Evolutionary conservation across 2,329 filamentous ascomycete genomes (phyloP).

Genomic region (Penicillium sp.): DNA sequence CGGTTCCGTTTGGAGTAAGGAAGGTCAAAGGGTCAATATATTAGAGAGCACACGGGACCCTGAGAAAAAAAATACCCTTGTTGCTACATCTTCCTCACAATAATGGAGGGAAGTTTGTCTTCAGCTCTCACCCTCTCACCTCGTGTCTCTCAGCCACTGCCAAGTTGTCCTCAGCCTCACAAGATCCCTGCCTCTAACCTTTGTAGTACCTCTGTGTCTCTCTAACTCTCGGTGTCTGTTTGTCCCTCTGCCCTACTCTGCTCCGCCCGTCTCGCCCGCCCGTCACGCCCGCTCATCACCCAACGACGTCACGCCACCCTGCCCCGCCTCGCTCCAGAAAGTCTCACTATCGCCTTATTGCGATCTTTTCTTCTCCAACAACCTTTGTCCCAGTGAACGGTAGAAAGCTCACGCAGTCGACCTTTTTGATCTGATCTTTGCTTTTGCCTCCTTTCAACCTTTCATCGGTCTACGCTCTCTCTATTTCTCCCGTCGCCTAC

Average conservation of each 20-base stretch:
- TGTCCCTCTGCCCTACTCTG: not conserved
- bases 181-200: slow-evolving; percentile 12
- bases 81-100: not conserved
- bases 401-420: slow-evolving; percentile 21
- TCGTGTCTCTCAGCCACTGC: slow-evolving; percentile 17
- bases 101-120: not conserved
- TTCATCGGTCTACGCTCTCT: slow-evolving; percentile 5
- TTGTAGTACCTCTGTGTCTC: not conserved
- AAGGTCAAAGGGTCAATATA: not conserved
- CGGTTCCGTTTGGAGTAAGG: not conserved
- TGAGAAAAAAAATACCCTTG: not conserved
- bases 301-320: slow-evolving; percentile 34
- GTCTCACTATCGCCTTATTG: slow-evolving; percentile 15
- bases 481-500: slow-evolving; percentile 12
- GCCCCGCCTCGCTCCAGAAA: slow-evolving; percentile 19
- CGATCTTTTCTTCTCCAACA: slow-evolving; percentile 14
- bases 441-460: not conserved
- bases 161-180: slow-evolving; percentile 16
- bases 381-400: slow-evolving; percentile 21
- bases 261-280: slow-evolving; percentile 2
- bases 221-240: not conserved
- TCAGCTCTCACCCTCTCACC: slow-evolving; percentile 5
- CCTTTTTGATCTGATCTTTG: slow-evolving; percentile 14
- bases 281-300: not conserved
- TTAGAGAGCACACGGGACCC: slow-evolving; percentile 2